Conservation (phyloP, 345 rosid genomes). For the Mallotus nudiflorus region DNA sequence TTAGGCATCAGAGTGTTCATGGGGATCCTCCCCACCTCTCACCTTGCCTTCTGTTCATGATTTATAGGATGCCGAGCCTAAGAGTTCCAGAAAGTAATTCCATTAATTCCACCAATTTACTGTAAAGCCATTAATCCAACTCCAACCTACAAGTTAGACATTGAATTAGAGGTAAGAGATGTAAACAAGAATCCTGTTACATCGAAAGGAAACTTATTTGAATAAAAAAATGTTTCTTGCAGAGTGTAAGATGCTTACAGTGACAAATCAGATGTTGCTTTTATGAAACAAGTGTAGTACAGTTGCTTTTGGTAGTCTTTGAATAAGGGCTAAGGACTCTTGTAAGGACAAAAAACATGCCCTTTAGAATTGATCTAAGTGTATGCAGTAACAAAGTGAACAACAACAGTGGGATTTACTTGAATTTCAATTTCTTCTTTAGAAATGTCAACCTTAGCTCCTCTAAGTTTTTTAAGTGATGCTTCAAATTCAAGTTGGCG, state of each 20-base stretch:
- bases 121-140: constrained; percentile 54
- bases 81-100: constrained; percentile 46
- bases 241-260: constrained; percentile 29
- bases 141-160: constrained; percentile 35
- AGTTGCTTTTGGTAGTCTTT: constrained; percentile 40
- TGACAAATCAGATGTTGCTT: constrained; percentile 39
- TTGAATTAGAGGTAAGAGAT: neutral
- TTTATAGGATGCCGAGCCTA: no score
- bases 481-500: constrained; percentile 38
- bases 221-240: neutral
- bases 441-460: constrained; percentile 41
- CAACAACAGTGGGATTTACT: constrained; percentile 15
- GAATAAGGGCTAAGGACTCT: constrained; percentile 32
- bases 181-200: neutral
- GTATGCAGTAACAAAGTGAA: neutral
- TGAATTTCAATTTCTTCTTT: constrained; percentile 43
- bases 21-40: no score
- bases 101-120: constrained; percentile 49
- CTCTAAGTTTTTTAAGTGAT: constrained; percentile 41
- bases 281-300: constrained; percentile 35
- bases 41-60: no score
- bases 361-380: neutral
- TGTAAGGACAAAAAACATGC: neutral
- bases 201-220: neutral
- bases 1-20: no score